Conservation (phyloP, 2,329 filamentous ascomycete genomes). For the Aspergillus sp. region DNA sequence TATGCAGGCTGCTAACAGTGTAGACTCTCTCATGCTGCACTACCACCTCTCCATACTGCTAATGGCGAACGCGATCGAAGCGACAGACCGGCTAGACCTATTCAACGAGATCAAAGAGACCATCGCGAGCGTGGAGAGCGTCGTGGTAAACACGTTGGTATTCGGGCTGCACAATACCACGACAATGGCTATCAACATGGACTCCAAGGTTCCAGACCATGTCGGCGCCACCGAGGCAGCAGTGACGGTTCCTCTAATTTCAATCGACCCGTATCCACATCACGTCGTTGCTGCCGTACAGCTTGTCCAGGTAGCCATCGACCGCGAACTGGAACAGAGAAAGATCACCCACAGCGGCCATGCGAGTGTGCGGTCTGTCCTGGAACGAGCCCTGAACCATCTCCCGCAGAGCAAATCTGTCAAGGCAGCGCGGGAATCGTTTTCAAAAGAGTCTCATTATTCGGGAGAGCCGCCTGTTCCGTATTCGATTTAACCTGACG, state of each 20-base stretch:
- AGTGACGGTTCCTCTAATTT: conserved; percentile 23
- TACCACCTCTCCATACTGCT: conserved; percentile 30
- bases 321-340: conserved; percentile 23
- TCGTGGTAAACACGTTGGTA: conserved; percentile 25
- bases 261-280: conserved; percentile 33
- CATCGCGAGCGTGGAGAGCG: conserved; percentile 25
- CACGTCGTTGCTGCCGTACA: conserved; percentile 31
- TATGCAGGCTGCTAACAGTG: background rate
- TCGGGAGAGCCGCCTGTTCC: background rate
- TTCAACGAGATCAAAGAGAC: conserved; percentile 21
- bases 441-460: background rate
- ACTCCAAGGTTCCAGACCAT: background rate
- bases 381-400: conserved; percentile 25
- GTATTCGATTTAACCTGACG: conserved; percentile 14
- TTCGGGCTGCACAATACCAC: conserved; percentile 31
- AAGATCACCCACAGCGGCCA: conserved; percentile 25
- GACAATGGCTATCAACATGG: background rate
- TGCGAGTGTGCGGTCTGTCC: conserved; percentile 21
- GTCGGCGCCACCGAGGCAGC: background rate
- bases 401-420: conserved; percentile 32
- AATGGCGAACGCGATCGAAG: conserved; percentile 28
- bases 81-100: conserved; percentile 25
- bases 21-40: conserved; percentile 30
- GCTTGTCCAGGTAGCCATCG: conserved; percentile 27
- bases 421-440: conserved; percentile 16